A percentile compares a stretch with the other conserved stretches of the same genome.
Conservation (phyloP, 345 rosid genomes). For the Corchorus capsularis region DNA sequence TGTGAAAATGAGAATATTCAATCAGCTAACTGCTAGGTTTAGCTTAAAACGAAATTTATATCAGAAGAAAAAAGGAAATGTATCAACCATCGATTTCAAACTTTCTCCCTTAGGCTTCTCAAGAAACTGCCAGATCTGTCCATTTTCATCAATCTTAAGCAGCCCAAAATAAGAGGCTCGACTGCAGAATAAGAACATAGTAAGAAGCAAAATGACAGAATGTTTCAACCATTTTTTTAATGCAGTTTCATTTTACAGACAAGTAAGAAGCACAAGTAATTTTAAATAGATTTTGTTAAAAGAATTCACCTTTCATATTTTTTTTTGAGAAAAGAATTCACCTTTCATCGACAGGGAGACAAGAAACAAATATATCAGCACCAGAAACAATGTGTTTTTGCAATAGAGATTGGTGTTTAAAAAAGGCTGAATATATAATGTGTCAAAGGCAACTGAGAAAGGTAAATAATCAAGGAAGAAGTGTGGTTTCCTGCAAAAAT, state of each 20-base stretch:
- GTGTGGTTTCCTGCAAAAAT: constrained; percentile 59
- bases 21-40: too few species aligned
- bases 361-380: constrained; percentile 68
- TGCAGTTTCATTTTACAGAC: background rate
- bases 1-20: constrained; percentile 28
- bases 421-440: background rate
- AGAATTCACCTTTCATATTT: too few species aligned
- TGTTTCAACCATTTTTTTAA: background rate
- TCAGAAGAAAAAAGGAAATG: constrained; percentile 3
- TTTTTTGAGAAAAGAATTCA: too few species aligned
- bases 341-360: constrained; percentile 65
- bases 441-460: background rate
- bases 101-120: constrained; percentile 75
- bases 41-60: background rate
- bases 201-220: background rate
- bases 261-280: constrained; percentile 8
- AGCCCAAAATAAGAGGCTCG: constrained; percentile 80
- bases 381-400: constrained; percentile 66
- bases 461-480: constrained; percentile 12
- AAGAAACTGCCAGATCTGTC: constrained; percentile 58
- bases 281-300: background rate
- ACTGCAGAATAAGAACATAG: constrained; percentile 37
- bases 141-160: constrained; percentile 71
- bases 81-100: constrained; percentile 71
- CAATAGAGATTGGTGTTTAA: constrained; percentile 22